phyloP scores from a whole-genome alignment of 2,329 filamentous ascomycete genomes.

The Stagonosporopsis rhizophila region DNA sequence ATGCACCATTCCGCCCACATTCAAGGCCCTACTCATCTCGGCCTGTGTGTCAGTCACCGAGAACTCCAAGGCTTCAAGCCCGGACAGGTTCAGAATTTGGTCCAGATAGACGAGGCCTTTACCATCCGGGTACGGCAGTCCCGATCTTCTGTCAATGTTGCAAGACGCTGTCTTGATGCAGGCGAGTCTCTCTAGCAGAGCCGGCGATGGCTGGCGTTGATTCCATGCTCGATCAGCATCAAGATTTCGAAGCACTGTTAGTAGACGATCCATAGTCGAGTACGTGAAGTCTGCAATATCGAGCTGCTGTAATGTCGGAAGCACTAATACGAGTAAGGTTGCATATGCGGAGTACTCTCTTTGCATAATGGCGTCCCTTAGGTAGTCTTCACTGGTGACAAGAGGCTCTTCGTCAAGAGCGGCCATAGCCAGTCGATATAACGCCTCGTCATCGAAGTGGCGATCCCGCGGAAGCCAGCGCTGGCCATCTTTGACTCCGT shows the following conservation, averaged over 20 bases:
- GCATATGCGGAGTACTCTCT: conserved; percentile 39
- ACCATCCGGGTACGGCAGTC: conserved; percentile 17
- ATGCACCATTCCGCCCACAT: background rate
- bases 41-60: conserved; percentile 16
- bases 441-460: conserved; percentile 20
- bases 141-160: conserved; percentile 28
- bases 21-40: background rate
- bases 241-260: conserved; percentile 26
- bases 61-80: conserved; percentile 26
- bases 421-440: conserved; percentile 22
- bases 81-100: conserved; percentile 24
- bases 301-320: conserved; percentile 29
- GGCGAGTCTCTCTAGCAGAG: conserved; percentile 21
- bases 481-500: conserved; percentile 22
- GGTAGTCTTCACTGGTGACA: conserved; percentile 24
- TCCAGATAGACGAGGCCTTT: conserved; percentile 15
- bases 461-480: conserved; percentile 27
- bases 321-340: conserved; percentile 28
- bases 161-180: conserved; percentile 28
- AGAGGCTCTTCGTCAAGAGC: conserved; percentile 24
- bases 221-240: conserved; percentile 10
- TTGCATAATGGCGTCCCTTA: conserved; percentile 25
- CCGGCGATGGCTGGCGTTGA: conserved; percentile 15
- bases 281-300: conserved; percentile 28
- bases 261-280: conserved; percentile 29